Evolutionary conservation across 1,284 basidiomycete genomes (phyloP), one percentile per base, ranked within the genome.

Genomic region (Ganoderma lingzhi): DNA sequence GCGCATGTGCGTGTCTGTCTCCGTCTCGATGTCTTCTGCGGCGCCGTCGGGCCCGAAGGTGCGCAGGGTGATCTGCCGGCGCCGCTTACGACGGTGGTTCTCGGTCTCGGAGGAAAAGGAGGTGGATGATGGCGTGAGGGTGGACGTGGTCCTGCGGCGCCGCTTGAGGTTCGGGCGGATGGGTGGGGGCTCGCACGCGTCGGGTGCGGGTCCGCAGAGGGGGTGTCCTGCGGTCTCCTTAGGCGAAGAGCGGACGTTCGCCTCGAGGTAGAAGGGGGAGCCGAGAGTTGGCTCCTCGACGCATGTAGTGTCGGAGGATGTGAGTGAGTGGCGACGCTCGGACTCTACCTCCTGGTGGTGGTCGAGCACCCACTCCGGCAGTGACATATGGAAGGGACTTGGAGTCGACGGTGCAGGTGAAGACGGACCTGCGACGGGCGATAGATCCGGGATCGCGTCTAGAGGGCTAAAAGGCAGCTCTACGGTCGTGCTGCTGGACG

Each of bases 251-350:
- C 6, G 23, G 41, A 28, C 5, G 6, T 61, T 42, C 12, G 41
- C 23, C n/a, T 23, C 39, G 14, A 15, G 28, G 37, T 28, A 5
- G 59, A 28, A 30, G 41, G 41, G 39, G 10, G 39, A 39, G 32
- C 35, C 56, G 15, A 39, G 19, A 19, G 35, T 14, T 12, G 23
- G n/a, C 59, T 61, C 59, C 6, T 61, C 59, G 59, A 61, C 59
- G 59, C 59, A 61, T 28, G 59, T 61, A 44, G 59, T 61, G 59
- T 44, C 59, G 59, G 59, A 61, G 59, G 59, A 61, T 4, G 59
- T 37, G 10, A 61, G 39, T 5, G 59, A 61, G 23, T 10, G 12
- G 15, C 59, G 59, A 15, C 59, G 59, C 23, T 61, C 59, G 3
- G 37, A 10, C 39, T 28, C 23, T 10, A 53, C 12, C 48, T 41